phyloP scores from a whole-genome alignment of 208 protist species.

The Naegleria gruberi region DNA sequence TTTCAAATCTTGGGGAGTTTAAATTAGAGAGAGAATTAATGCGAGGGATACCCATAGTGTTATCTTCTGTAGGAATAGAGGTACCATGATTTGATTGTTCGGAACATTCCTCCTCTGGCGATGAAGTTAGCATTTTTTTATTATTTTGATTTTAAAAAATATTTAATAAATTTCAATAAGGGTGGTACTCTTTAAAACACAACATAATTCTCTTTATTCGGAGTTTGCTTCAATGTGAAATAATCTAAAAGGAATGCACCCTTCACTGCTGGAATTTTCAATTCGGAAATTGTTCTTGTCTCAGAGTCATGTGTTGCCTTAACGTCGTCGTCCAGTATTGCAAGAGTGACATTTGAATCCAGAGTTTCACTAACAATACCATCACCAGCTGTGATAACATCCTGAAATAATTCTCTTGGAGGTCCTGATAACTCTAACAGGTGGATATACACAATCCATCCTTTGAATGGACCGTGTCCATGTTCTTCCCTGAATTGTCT shows the following conservation, averaged over 20 bases:
- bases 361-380: background rate
- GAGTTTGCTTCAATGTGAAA: background rate
- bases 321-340: background rate
- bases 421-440: background rate
- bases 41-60: too few species aligned
- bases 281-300: background rate
- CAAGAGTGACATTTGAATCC: background rate
- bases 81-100: background rate
- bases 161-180: too few species aligned
- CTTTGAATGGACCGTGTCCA: background rate
- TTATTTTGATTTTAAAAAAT: too few species aligned
- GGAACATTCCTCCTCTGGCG: background rate
- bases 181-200: too few species aligned
- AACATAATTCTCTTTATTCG: background rate
- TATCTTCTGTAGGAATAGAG: background rate
- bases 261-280: background rate
- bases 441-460: background rate
- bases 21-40: too few species aligned
- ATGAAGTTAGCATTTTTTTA: background rate
- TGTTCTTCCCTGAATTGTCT: background rate
- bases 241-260: background rate
- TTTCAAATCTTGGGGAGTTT: background rate
- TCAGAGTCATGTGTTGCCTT: background rate
- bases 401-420: background rate
- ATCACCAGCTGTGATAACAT: background rate